A percentile compares a stretch with the other conserved stretches of the same genome.
These are phyloP conservation scores for Plasmopara halstedii DNA, from an alignment of 352 stramenopile species.

Conservation along the genomic window DNA sequence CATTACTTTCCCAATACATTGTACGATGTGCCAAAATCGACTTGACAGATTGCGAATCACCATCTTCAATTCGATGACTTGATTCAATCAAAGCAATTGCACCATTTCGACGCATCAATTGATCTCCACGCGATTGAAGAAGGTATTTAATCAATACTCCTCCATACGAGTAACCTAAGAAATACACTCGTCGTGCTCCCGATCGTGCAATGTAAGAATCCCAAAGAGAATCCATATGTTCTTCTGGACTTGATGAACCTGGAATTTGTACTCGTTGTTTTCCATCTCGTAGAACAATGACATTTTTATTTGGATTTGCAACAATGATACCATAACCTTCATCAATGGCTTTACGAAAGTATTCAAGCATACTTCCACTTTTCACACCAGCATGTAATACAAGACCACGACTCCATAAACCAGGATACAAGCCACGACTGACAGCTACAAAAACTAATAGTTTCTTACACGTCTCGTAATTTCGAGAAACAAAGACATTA, in stretches of 20 bases:
- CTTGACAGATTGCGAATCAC: conserved; percentile 81
- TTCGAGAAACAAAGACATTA: conserved; percentile 78
- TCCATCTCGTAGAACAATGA: conserved; percentile 70
- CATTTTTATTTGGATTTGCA: conserved; percentile 87
- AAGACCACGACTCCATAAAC: conserved; percentile 78
- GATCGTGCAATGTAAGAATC: conserved; percentile 66
- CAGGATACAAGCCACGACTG: conserved; percentile 69
- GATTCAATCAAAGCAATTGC: conserved; percentile 84
- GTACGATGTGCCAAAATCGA: conserved; percentile 80
- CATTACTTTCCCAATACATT: conserved; percentile 88
- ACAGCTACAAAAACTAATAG: conserved; percentile 82
- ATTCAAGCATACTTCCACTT: conserved; percentile 83
- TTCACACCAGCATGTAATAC: conserved; percentile 83
- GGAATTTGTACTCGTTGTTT: conserved; percentile 82
- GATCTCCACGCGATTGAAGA: conserved; percentile 75
- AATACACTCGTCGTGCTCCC: conserved; percentile 66
- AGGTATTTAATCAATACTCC: conserved; percentile 86
- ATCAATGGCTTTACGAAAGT: conserved; percentile 82
- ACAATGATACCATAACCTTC: conserved; percentile 84
- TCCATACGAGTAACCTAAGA: conserved; percentile 84
- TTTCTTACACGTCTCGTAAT: conserved; percentile 76
- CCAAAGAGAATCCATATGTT: conserved; percentile 87
- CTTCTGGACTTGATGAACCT: conserved; percentile 71
- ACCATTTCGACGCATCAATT: conserved; percentile 80
- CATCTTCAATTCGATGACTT: conserved; percentile 79